These are phyloP conservation scores for Clavispora asparagi DNA, from an alignment of 805 yeast genomes.

Conservation along the genomic window DNA sequence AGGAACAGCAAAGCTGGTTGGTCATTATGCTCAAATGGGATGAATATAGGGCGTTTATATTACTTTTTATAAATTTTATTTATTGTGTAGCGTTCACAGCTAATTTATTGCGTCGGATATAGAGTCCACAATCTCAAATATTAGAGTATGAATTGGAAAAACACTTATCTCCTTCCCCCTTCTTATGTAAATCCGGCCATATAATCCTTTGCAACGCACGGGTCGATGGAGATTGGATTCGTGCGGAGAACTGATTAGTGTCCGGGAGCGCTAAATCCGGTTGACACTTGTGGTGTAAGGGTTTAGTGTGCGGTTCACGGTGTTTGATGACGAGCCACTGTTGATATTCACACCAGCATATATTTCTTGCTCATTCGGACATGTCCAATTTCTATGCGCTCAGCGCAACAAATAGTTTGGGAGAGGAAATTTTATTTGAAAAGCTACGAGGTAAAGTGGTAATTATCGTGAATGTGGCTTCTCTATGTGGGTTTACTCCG, in stretches of 20 bases:
- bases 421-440: constrained; percentile 6
- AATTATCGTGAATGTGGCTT: constrained; percentile 23
- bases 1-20: no score
- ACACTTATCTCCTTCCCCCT: no score
- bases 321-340: not conserved
- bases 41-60: no score
- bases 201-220: not conserved
- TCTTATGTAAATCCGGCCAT: no score
- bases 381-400: constrained; percentile 5
- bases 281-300: not conserved
- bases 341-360: not conserved
- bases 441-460: constrained; percentile 17
- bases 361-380: not conserved
- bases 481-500: constrained; percentile 17
- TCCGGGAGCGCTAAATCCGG: not conserved
- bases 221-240: not conserved
- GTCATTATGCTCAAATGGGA: no score
- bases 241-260: not conserved
- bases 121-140: no score
- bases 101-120: no score
- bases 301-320: not conserved
- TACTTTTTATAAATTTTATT: no score
- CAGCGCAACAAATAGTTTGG: constrained; percentile 3
- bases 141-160: no score
- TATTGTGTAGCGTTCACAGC: no score